Evolutionary conservation across 176 grass and related monocot genomes (phyloP).

Genomic region (Eremochloa ophiuroides): DNA sequence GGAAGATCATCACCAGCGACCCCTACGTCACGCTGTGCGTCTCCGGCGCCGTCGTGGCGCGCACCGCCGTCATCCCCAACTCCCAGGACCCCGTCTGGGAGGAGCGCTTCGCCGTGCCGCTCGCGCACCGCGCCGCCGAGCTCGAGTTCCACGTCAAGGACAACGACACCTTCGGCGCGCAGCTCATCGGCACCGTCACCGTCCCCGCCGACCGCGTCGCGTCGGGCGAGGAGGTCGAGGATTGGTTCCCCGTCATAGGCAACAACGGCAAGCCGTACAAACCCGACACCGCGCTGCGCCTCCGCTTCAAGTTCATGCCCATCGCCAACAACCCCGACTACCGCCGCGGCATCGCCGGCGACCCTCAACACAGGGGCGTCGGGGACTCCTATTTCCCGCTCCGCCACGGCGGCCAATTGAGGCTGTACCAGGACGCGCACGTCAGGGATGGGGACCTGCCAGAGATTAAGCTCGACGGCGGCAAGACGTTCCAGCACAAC

Average conservation of each 20-base stretch:
- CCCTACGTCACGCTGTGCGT: conserved; percentile 87
- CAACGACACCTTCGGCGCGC: conserved; percentile 78
- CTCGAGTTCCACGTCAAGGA: conserved; percentile 92
- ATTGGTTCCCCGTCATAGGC: conserved; percentile 60
- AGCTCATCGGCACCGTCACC: conserved; percentile 74
- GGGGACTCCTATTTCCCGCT: conserved; percentile 84
- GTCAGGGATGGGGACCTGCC: conserved; percentile 65
- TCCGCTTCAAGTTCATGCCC: conserved; percentile 48
- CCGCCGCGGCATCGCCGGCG: conserved; percentile 60
- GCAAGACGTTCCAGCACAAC: conserved; percentile 55
- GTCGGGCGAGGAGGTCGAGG: conserved; percentile 32
- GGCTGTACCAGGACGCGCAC: conserved; percentile 93
- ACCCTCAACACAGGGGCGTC: conserved; percentile 54
- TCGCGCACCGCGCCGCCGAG: conserved; percentile 58
- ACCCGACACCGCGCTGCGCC: conserved; percentile 51
- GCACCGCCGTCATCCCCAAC: conserved; percentile 83
- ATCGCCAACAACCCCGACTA: conserved; percentile 43
- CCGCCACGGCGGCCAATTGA: conserved; percentile 51
- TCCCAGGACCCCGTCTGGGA: conserved; percentile 63
- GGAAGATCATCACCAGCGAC: conserved; percentile 87
- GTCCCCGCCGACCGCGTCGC: conserved; percentile 32
- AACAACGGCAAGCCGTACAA: conserved; percentile 53
- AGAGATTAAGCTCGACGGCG: conserved; percentile 48
- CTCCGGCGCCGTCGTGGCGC: conserved; percentile 64
- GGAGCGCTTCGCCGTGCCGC: conserved; percentile 70